A percentile compares a stretch with the other conserved stretches of the same genome.
Evolutionary conservation across 768 basidiomycete genomes (phyloP).

Genomic region (Omphalotus guepiniiformis): DNA sequence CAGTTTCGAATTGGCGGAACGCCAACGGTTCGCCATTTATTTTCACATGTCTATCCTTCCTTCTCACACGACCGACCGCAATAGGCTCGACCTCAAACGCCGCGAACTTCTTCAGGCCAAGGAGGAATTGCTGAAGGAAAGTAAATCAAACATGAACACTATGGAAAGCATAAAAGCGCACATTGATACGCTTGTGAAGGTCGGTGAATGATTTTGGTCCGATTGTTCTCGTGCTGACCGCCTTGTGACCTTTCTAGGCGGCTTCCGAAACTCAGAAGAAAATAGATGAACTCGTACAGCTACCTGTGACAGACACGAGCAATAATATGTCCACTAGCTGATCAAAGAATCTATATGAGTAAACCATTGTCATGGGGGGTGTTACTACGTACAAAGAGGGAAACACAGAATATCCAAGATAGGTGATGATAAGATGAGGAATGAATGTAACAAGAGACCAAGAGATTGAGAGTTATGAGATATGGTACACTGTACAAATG

Average conservation of each 20-base stretch:
- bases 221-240: no score
- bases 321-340: background rate
- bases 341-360: background rate
- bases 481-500: no score
- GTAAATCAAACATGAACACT: slow-evolving; percentile 64
- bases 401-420: slow-evolving; percentile 7
- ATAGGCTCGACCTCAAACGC: slow-evolving; percentile 67
- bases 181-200: slow-evolving; percentile 76
- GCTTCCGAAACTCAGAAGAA: slow-evolving; percentile 73
- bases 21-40: slow-evolving; percentile 60
- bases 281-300: slow-evolving; percentile 60
- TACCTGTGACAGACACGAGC: slow-evolving; percentile 20
- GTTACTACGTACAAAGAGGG: background rate
- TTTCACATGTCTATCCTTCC: slow-evolving; percentile 11
- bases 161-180: slow-evolving; percentile 78
- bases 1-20: slow-evolving; percentile 83
- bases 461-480: background rate
- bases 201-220: slow-evolving; percentile 25
- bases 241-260: slow-evolving; percentile 36
- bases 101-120: slow-evolving; percentile 68
- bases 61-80: slow-evolving; percentile 5
- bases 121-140: slow-evolving; percentile 77
- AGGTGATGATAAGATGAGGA: background rate
- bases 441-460: background rate
- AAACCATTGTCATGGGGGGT: background rate